phyloP scores from a whole-genome alignment of 371 early-diverging fungal genomes.

The Lichtheimia ornata region DNA sequence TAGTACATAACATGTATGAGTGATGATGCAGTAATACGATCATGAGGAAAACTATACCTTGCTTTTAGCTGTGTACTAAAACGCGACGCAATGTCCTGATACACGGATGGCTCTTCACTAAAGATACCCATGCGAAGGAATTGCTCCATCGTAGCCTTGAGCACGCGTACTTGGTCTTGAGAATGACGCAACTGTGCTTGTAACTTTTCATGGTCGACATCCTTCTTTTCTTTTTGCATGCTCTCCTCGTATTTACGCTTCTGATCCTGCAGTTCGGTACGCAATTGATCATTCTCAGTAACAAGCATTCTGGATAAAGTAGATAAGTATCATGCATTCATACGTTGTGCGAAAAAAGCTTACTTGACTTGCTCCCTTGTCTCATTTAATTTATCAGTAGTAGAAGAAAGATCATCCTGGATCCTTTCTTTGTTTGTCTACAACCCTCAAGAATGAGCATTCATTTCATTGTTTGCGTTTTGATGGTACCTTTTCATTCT shows the following conservation, averaged over 20 bases:
- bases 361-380: slow-evolving; percentile 3
- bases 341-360: not conserved
- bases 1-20: not conserved
- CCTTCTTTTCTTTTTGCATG: not conserved
- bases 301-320: slow-evolving; percentile 16
- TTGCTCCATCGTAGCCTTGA: slow-evolving; percentile 50
- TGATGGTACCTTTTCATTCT: slow-evolving; percentile 31
- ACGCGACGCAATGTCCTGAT: slow-evolving; percentile 15
- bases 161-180: slow-evolving; percentile 39
- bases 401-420: slow-evolving; percentile 10
- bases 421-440: slow-evolving; percentile 13
- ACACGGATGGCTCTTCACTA: slow-evolving; percentile 24
- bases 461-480: not conserved
- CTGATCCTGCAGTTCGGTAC: slow-evolving; percentile 20
- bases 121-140: slow-evolving; percentile 46
- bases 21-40: not conserved
- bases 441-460: not conserved
- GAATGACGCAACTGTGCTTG: slow-evolving; percentile 32
- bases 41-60: slow-evolving; percentile 8
- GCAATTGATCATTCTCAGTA: slow-evolving; percentile 18
- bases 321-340: not conserved
- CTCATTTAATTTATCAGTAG: slow-evolving; percentile 9
- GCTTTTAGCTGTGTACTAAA: slow-evolving; percentile 6
- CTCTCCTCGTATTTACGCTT: not conserved
- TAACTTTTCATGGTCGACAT: slow-evolving; percentile 6